These are phyloP conservation scores for Kurtzmaniella fragi DNA, from an alignment of 805 yeast species.

Conservation along the genomic window DNA sequence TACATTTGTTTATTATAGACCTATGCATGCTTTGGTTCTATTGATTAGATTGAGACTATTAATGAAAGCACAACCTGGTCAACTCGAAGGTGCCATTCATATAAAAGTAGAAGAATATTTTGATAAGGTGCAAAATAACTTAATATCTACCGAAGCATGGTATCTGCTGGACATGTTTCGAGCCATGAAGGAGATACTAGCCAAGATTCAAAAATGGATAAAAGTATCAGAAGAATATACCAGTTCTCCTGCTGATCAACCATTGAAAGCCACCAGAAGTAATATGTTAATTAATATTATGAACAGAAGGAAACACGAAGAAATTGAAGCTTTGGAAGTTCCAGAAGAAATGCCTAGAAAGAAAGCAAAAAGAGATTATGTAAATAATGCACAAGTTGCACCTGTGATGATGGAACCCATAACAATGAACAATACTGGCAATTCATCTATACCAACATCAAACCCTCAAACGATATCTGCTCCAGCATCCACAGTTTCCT, in stretches of 20 bases:
- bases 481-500: background rate
- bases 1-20: slow-evolving; percentile 49
- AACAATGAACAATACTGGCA: too few species aligned
- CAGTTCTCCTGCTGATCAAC: slow-evolving; percentile 1
- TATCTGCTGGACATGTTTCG: slow-evolving; percentile 18
- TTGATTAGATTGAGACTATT: slow-evolving; percentile 43
- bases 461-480: background rate
- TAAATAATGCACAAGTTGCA: background rate
- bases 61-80: slow-evolving; percentile 35
- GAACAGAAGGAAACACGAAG: slow-evolving; percentile 24
- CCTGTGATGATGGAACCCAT: background rate
- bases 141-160: slow-evolving; percentile 14
- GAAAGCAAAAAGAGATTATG: background rate
- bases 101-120: slow-evolving; percentile 18
- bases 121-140: slow-evolving; percentile 11
- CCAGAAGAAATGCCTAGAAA: slow-evolving; percentile 14
- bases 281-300: slow-evolving; percentile 22
- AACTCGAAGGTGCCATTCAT: slow-evolving; percentile 4
- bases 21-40: slow-evolving; percentile 48
- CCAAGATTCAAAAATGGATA: slow-evolving; percentile 25
- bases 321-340: slow-evolving; percentile 24
- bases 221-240: slow-evolving; percentile 13
- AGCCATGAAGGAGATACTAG: slow-evolving; percentile 17
- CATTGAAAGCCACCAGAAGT: slow-evolving; percentile 4
- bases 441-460: too few species aligned